A percentile compares a stretch with the other conserved stretches of the same genome.
These are phyloP conservation scores for Monosporascus sp. DNA, from an alignment of 2,329 filamentous ascomycete genomes.

Conservation along the genomic window DNA sequence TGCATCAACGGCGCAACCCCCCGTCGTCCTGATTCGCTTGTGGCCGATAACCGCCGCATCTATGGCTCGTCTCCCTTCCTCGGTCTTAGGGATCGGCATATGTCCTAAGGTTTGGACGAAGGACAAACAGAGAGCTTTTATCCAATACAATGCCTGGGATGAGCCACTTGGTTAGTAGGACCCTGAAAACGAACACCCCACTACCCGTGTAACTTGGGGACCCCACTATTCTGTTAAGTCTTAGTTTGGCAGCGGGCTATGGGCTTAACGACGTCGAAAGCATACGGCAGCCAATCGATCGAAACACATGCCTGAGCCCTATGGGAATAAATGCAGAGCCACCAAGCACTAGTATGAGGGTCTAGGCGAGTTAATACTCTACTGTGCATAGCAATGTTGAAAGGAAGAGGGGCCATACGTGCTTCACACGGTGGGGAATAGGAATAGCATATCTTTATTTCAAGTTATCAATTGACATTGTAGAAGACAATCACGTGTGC, in stretches of 20 bases:
- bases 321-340: constrained; percentile 5
- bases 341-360: too few species aligned
- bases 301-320: constrained; percentile 17
- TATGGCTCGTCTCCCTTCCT: not conserved
- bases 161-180: not conserved
- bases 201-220: not conserved
- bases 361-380: too few species aligned
- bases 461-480: too few species aligned
- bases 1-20: too few species aligned
- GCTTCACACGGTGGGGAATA: too few species aligned
- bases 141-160: not conserved
- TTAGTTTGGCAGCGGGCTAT: not conserved
- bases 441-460: too few species aligned
- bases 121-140: not conserved
- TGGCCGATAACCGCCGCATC: too few species aligned
- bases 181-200: not conserved
- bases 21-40: too few species aligned
- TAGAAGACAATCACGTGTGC: too few species aligned
- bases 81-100: not conserved
- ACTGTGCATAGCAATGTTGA: too few species aligned
- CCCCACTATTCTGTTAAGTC: not conserved
- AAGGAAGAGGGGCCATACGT: too few species aligned
- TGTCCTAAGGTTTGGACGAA: not conserved
- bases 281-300: constrained; percentile 20
- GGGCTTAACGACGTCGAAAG: not conserved